A percentile compares a stretch with the other conserved stretches of the same genome.
Evolutionary conservation across 805 yeast genomes (phyloP).

Genomic region (Starmerella vaccinii): DNA sequence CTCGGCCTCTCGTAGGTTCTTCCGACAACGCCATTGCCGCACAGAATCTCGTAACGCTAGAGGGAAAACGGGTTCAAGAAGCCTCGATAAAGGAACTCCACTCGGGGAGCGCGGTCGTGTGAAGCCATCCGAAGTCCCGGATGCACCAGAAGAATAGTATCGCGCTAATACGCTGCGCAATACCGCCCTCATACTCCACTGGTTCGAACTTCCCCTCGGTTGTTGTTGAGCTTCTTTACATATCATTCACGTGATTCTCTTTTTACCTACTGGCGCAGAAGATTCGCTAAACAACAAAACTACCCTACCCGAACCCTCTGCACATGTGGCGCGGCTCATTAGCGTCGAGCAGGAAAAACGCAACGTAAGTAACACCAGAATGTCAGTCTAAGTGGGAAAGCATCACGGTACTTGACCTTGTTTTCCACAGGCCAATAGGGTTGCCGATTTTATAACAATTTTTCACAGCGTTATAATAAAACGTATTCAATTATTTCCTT

Average conservation of each 20-base stretch:
- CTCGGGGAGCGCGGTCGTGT: slow-evolving; percentile 31
- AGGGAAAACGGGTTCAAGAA: slow-evolving; percentile 30
- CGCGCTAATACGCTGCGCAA: background rate
- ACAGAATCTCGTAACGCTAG: slow-evolving; percentile 33
- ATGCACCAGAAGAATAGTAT: background rate
- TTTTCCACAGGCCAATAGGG: no score
- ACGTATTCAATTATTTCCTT: no score
- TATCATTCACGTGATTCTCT: background rate
- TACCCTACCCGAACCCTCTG: background rate
- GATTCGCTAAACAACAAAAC: background rate
- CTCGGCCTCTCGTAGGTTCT: slow-evolving; percentile 35
- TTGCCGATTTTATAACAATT: no score
- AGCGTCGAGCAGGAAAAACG: no score
- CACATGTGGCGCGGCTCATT: background rate
- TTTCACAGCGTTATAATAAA: no score
- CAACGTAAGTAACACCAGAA: no score
- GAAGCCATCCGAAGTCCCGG: background rate
- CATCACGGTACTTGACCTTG: no score
- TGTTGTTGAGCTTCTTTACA: background rate
- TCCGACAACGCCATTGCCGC: slow-evolving; percentile 37
- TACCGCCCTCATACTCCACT: background rate
- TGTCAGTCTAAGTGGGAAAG: no score
- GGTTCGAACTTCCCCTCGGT: background rate
- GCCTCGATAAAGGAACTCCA: slow-evolving; percentile 28
- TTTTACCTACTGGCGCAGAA: background rate